Percentiles rank a stretch among this genome's conserved stretches.
These are phyloP conservation scores for Coemansia sp. DNA, from an alignment of 192 early-diverging fungal genomes.

Conservation along the genomic window DNA sequence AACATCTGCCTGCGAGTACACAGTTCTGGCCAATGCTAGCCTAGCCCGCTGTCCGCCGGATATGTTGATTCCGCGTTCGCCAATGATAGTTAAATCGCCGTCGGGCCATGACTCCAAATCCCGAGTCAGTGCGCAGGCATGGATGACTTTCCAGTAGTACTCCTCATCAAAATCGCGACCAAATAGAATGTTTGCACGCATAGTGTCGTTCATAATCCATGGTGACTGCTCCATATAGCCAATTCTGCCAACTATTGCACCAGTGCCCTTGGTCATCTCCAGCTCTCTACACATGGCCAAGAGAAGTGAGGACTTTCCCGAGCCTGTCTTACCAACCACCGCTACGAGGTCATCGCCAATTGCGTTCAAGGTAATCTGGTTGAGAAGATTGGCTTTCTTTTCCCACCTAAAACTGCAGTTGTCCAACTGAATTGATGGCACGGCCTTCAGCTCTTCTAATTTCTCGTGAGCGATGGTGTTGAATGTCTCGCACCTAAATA, in stretches of 20 bases:
- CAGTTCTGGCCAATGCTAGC: conserved; percentile 21
- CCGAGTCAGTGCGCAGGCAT: conserved; percentile 2
- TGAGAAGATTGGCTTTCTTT: not conserved
- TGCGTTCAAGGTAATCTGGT: conserved; percentile 59
- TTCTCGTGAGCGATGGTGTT: not conserved
- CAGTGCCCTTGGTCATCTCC: conserved; percentile 45
- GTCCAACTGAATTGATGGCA: not conserved
- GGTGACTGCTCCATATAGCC: conserved; percentile 79
- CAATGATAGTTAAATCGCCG: conserved; percentile 4
- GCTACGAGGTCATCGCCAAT: conserved; percentile 65
- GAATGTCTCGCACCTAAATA: not conserved
- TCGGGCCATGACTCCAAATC: conserved; percentile 9
- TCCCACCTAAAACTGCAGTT: conserved; percentile 4
- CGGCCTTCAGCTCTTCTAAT: not conserved
- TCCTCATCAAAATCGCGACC: conserved; percentile 19
- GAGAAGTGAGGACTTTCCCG: conserved; percentile 78
- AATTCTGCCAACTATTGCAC: conserved; percentile 65
- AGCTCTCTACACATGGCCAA: conserved; percentile 80
- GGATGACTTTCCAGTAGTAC: conserved; percentile 5
- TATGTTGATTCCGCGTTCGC: conserved; percentile 26
- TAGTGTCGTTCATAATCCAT: conserved; percentile 18
- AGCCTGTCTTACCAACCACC: conserved; percentile 77
- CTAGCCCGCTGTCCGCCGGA: conserved; percentile 26
- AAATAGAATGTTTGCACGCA: conserved; percentile 25
- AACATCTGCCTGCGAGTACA: conserved; percentile 25